phyloP scores from a whole-genome alignment of 371 early-diverging fungal species.

The Circinella minor region DNA sequence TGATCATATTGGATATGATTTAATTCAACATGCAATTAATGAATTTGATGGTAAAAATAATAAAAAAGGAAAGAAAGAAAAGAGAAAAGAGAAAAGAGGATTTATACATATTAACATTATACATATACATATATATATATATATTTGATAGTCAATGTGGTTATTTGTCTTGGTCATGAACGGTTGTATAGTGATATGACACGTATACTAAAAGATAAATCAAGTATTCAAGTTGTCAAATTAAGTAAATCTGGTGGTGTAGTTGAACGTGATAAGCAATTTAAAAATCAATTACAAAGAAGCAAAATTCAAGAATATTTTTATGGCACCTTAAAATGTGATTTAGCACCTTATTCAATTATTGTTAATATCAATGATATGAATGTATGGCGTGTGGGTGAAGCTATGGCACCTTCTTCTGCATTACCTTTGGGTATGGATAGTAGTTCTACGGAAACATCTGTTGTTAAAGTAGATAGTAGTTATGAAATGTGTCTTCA shows the following conservation, averaged over 20 bases:
- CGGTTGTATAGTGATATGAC: conserved; percentile 87
- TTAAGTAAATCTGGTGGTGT: conserved; percentile 94
- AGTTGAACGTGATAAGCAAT: conserved; percentile 81
- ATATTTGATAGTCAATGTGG: conserved; percentile 62
- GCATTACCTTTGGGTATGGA: conserved; percentile 92
- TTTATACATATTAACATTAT: too few species aligned
- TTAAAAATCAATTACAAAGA: conserved; percentile 71
- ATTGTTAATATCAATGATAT: conserved; percentile 80
- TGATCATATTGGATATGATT: conserved; percentile 67
- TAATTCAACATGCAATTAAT: conserved; percentile 69
- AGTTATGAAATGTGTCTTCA: conserved; percentile 84
- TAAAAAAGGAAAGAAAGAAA: too few species aligned
- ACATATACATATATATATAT: too few species aligned
- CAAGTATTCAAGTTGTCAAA: conserved; percentile 74
- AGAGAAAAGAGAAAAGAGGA: too few species aligned
- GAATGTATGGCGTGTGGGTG: conserved; percentile 81
- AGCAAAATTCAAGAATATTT: conserved; percentile 91
- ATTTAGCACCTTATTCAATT: conserved; percentile 84
- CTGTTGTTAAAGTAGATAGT: conserved; percentile 79
- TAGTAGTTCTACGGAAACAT: conserved; percentile 76
- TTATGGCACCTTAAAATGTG: conserved; percentile 82
- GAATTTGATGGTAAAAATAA: conserved; percentile 61
- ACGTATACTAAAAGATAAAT: conserved; percentile 51
- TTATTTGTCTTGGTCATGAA: conserved; percentile 94
- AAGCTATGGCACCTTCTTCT: conserved; percentile 88